Conservation (phyloP, 441 rosid genomes). For the Corymbia citriodora region DNA sequence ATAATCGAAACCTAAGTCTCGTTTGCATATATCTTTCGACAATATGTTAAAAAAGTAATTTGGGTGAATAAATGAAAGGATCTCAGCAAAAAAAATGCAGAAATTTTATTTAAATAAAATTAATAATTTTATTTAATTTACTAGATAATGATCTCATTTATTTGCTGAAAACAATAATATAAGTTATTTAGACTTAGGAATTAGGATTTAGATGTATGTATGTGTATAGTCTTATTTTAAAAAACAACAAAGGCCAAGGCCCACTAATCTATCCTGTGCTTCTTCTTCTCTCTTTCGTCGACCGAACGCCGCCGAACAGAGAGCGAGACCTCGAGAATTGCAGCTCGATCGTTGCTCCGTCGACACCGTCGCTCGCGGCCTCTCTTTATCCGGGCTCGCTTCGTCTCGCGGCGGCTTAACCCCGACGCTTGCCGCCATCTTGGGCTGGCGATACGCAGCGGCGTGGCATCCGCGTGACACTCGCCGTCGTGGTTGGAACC, state of each 20-base stretch:
- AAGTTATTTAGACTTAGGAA: background rate
- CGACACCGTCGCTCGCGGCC: background rate
- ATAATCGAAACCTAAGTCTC: fast-evolving
- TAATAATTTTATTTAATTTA: background rate
- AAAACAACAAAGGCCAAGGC: background rate
- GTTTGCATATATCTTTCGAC: background rate
- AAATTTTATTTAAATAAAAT: background rate
- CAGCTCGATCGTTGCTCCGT: background rate
- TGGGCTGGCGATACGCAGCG: background rate
- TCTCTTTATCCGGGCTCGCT: background rate
- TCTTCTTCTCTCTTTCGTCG: background rate
- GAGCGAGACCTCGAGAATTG: background rate
- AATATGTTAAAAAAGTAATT: background rate
- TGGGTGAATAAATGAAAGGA: background rate
- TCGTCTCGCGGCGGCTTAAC: background rate
- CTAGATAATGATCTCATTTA: background rate
- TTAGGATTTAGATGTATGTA: background rate
- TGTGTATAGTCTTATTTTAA: fast-evolving
- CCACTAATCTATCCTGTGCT: background rate
- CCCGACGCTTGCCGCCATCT: background rate
- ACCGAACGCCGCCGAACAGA: background rate
- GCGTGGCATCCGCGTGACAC: background rate
- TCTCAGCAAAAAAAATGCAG: background rate
- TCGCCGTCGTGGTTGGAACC: background rate
- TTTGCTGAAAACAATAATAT: background rate